Evolutionary conservation across 345 rosid species (phyloP).

Genomic region (Eutrema heterophyllum): DNA sequence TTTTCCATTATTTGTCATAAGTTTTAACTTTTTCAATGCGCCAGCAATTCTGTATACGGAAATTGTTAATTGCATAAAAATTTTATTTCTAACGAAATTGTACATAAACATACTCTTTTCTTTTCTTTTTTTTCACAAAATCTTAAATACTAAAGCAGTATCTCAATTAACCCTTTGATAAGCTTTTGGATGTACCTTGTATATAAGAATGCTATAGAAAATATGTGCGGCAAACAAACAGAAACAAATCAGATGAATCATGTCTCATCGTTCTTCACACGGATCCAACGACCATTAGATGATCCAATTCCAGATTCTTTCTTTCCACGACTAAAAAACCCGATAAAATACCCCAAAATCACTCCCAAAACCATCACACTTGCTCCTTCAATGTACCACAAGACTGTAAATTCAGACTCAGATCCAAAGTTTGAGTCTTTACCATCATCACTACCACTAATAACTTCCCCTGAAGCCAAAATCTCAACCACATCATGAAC

Average conservation of each 20-base stretch:
- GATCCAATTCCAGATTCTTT: conserved; percentile 34
- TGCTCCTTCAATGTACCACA: conserved; percentile 58
- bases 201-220: conserved; percentile 12
- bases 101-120: background rate
- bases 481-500: conserved; percentile 85
- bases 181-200: background rate
- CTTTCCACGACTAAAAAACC: conserved; percentile 51
- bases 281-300: conserved; percentile 48
- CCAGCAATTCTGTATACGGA: no score
- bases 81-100: no score
- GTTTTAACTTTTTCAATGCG: no score
- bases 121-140: background rate
- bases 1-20: no score
- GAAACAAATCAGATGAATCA: conserved; percentile 30
- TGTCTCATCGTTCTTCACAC: conserved; percentile 52
- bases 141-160: background rate
- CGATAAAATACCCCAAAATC: conserved; percentile 60
- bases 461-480: conserved; percentile 64
- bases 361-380: conserved; percentile 65
- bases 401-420: conserved; percentile 28
- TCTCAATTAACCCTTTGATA: background rate
- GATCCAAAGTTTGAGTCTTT: conserved; percentile 13
- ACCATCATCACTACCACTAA: conserved; percentile 33
- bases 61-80: no score
- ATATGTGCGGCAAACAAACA: conserved; percentile 1